Base-by-base conservation (phyloP, 352 stramenopile genomes). In the Saprolegnia diclina region DNA sequence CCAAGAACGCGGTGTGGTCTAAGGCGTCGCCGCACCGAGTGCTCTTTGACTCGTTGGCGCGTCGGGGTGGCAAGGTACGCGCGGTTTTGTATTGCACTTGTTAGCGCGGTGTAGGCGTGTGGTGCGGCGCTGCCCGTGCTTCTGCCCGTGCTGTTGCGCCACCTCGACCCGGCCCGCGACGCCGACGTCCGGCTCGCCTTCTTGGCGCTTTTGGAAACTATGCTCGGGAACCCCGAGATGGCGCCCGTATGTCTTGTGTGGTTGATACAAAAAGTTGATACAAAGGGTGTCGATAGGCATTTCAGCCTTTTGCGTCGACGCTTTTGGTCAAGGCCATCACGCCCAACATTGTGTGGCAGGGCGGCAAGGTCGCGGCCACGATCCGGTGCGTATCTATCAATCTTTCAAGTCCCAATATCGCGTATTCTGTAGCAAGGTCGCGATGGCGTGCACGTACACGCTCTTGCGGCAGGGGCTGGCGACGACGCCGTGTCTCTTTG, bases 311-410 rank as follows among this genome's bases (percentile, higher is more conserved):
- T 66, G 88, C 76, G 50, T 74, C 74, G 16, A 14, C 67, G 24
- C 62, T 95, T 22, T 64, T 97, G 24, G 72, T 89, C 44, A 87
- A 92, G 54, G 78, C 79, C 50, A 90, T 97, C 46, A 83, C 92
- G 24, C 89, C 90, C 13, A 97, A 96, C 76, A 90, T 96, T 40
- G 86, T 95, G 26, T 97, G 90, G 89, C 82, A 83, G 66, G 89
- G 82, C 24, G 90, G 89, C 21, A 82, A 88, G 48, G 87, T 96
- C 19, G 88, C 90, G 48, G 83, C 87, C 40, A 95, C 88, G 11
- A 90, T 96, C 65, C 80, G 85, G 86, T 92, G 64, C 1, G 62
- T 56, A 40, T 37, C 22, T 29, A 50, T 66, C 29, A 35, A 35
- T 24, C 4, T 52, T 1, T 16, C 44, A 45, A 59, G 42, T 44